A percentile compares a stretch with the other conserved stretches of the same genome.
Evolutionary conservation across 768 basidiomycete genomes (phyloP).

Genomic region (Amyloporia xantha): DNA sequence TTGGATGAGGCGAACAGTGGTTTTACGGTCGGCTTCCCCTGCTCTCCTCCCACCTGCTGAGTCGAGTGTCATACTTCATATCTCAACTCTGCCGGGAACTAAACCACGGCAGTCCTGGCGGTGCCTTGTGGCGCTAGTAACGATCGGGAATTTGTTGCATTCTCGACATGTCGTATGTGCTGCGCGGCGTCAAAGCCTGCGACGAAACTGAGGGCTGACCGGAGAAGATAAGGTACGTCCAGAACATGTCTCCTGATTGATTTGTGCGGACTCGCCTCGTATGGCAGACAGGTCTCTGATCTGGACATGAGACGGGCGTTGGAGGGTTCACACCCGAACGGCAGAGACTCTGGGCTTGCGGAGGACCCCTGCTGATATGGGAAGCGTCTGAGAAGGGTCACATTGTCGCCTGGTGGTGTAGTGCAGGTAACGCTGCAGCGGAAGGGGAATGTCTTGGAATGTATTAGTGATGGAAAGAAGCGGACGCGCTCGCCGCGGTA

Average conservation of each 20-base stretch:
- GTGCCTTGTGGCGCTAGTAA: no score
- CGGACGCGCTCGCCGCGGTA: neutral
- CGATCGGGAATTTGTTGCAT: no score
- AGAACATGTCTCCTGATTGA: neutral
- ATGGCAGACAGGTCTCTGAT: neutral
- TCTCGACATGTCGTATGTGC: neutral
- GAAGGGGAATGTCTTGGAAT: conserved; percentile 4
- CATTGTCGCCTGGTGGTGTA: neutral
- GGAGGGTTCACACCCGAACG: neutral
- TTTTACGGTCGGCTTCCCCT: no score
- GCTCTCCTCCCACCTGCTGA: no score
- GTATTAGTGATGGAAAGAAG: conserved; percentile 4
- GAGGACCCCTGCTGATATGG: no score
- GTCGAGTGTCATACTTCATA: no score
- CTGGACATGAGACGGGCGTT: neutral
- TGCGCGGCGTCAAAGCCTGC: neutral
- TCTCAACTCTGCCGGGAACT: no score
- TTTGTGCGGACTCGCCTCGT: neutral
- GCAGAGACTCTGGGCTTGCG: neutral
- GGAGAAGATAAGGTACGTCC: neutral
- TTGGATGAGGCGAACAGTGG: no score
- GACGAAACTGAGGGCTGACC: neutral
- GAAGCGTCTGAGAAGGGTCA: neutral
- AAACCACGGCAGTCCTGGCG: no score
- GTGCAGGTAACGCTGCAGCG: neutral